Base-by-base conservation (phyloP, 345 rosid species). In the Euclidium syriacum region DNA sequence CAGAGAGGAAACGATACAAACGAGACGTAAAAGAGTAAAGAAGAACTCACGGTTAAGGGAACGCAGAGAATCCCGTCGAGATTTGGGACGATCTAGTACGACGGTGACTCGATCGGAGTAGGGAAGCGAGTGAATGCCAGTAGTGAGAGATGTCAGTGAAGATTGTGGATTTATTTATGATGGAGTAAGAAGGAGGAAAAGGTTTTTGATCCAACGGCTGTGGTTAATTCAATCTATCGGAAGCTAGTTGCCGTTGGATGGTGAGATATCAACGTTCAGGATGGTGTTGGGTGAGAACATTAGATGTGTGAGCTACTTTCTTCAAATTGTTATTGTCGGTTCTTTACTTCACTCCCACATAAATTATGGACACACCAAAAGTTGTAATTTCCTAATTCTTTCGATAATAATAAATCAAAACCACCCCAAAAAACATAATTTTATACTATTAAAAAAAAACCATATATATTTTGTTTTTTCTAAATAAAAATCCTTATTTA, bases 201-300 rank as follows among this genome's bases (percentile, higher is more conserved):
- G 29, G 32, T 38, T 6, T 2, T 3, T 47, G 51, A 70, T 70
- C 74, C 70, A 55, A 70, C 70, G 74, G 70, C 58, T 63, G 46
- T 16, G 18, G 2, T 63, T 38, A 10, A 8, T 29, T 46, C 35
- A 1, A 60, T 46, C 24, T 53, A 2, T 61, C 4, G 6, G 35
- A 35, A 27, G 73, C 49, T 62, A 10, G 15, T 4, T 6, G 68
- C 74, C 68, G 64, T 70, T 17, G 64, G 74, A 70, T 70, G 74
- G 59, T 55, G 58, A 55, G 23, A 48, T 55, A 47, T 62, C 58
- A 70, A 70, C 68, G 59, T 70, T 54, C 57, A 6, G 10, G 47
- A 57, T 54, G 46, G 56, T 4, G 40, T 67, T 40, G 6, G 44
- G 72, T 58, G 59, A 67, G n/a, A n/a, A n/a, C n/a, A n/a, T n/a